Evolutionary conservation across 768 basidiomycete genomes (phyloP), one percentile per base, ranked within the genome.

Genomic region (Amanita inopinata): DNA sequence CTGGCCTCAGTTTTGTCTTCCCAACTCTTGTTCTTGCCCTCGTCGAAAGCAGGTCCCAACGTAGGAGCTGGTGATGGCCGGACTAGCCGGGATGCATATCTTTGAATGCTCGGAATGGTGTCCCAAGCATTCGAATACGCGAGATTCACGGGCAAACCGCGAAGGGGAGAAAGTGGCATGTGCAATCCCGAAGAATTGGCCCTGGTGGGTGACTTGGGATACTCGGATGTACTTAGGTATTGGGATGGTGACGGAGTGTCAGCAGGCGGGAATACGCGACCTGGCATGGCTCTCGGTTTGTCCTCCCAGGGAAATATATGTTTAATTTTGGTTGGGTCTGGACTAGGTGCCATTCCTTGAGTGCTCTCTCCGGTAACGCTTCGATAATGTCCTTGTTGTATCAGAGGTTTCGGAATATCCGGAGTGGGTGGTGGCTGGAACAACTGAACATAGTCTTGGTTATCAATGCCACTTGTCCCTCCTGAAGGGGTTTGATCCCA

Each of bases 241-340:
- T 62, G 52, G n/a, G 59, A 58, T 7, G 75, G 72, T 1, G 70
- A 67, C 18, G 73, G 78, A 35, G 70, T 65, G 36, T 82, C 79
- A 22, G 72, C 63, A n/a, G 59, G 62, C 20, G 86, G 89, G 53
- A 89, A 89, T 23, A 83, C 73, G 40, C 88, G 82, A 19, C 68
- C 69, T 10, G 86, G 87, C 49, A 70, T 51, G 36, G 66, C 71
- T 23, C 83, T 76, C 9, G 75, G 80, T 51, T 74, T 73, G 46
- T 79, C 74, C 57, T 99, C 94, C 94, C 94, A 99, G n/a, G 94
- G 92, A 60, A 99, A 98, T 24, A 96, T 68, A 24, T 72, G 65
- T 47, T 80, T 81, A 15, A 93, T 74, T 53, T 85, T 85, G 18
- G 61, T 62, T 19, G 66, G 71, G 56, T 92, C 86, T 3, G 91